Conservation (phyloP, 2,329 filamentous ascomycete species). For the Fusarium domesticum region DNA sequence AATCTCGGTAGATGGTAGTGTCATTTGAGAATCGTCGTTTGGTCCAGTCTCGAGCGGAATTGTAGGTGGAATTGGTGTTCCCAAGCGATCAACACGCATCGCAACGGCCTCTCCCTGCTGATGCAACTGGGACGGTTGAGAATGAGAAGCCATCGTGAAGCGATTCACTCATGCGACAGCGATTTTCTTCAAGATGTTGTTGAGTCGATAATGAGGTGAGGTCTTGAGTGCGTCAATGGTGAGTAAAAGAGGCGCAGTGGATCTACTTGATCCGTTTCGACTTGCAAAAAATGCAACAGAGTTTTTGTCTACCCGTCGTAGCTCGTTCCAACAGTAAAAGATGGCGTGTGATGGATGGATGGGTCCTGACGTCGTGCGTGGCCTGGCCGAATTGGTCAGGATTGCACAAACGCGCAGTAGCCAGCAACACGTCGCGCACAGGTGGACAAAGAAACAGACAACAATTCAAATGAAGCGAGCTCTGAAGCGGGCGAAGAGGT, state of each 20-base stretch:
- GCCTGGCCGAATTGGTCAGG: constrained; percentile 23
- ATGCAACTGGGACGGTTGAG: constrained; percentile 28
- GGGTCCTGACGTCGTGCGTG: constrained; percentile 21
- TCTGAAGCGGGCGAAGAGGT: no score
- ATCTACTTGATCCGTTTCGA: neutral
- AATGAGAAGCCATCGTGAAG: constrained; percentile 38
- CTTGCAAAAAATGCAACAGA: neutral
- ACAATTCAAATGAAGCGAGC: constrained; percentile 4
- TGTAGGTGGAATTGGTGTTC: constrained; percentile 33
- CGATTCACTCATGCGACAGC: constrained; percentile 1
- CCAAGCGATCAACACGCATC: constrained; percentile 31
- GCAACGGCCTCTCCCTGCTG: constrained; percentile 32
- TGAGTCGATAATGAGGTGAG: no score
- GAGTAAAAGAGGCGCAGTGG: neutral
- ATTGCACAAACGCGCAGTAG: constrained; percentile 19
- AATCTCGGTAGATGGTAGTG: constrained; percentile 56
- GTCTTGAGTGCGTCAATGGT: no score
- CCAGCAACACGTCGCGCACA: constrained; percentile 9
- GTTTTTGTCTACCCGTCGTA: constrained; percentile 13
- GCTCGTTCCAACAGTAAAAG: constrained; percentile 7
- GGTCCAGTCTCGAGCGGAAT: constrained; percentile 33
- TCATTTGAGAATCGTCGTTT: constrained; percentile 47
- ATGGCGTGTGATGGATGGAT: constrained; percentile 19
- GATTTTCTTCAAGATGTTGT: constrained; percentile 1
- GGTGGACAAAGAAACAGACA: constrained; percentile 15